Base-by-base conservation (phyloP, 768 basidiomycete species). In the Suillus subaureus region DNA sequence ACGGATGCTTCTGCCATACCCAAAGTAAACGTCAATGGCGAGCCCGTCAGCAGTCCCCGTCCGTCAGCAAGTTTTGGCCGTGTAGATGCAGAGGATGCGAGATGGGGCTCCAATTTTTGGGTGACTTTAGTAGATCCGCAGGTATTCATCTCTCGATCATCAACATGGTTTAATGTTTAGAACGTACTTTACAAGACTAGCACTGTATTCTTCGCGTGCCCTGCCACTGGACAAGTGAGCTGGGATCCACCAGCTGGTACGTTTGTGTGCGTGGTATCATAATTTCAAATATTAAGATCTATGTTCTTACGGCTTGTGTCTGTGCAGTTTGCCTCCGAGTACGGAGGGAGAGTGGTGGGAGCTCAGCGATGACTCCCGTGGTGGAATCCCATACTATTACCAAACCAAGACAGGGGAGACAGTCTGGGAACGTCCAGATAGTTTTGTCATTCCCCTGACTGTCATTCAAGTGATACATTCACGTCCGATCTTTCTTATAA, bases 271-370 rank as follows among this genome's bases (percentile, higher is more conserved):
- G 88, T 80, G 51, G 49, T 42, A 49, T 58, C 49, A 65, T n/a
- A 26, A 55, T 69, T 70, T 72, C 66, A 68, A 70, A 68, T 70
- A 31, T 18, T 18, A 63, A 52, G 66, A 68, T 73, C 43, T 68
- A 66, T 66, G 43, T 68, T 52, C 61, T 54, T 66, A 61, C 43
- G 43, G 26, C 28, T 58, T 28, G 4, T 52, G 37, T 26, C 54
- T 39, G 35, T 73, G 7, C 70, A 94, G 93, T 58, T 81, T 96
- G 54, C 96, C 96, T 56, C 91, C 93, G 6, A 91, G 83, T 69
- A 83, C 86, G 5, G 88, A 92, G 52, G 95, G 96, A 49, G 94
- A 97, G 75, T 97, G 96, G 95, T 98, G 96, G 96, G 96, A 97
- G 77, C 84, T 97, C 66, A 82, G 82, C 54, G 96, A 98, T 74